Conservation (phyloP, 106 monocot genomes). For the Acorus gramineus region DNA sequence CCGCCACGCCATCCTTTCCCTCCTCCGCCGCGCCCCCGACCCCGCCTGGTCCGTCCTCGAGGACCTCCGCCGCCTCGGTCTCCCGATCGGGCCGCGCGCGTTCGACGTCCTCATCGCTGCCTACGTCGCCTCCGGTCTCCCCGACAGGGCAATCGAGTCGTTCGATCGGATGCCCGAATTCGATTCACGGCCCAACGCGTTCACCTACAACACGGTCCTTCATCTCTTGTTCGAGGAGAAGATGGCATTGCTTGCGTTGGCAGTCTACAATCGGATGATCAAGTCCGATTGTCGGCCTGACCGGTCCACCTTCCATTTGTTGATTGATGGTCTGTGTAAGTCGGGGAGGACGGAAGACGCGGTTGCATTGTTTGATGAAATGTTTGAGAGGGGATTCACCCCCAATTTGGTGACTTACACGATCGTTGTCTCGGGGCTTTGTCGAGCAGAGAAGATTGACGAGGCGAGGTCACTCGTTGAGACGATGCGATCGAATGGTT, state of each 20-base stretch:
- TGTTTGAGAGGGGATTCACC: conserved; percentile 37
- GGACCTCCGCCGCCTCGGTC: conserved; percentile 10
- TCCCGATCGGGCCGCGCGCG: conserved; percentile 2
- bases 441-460: conserved; percentile 25
- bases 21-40: conserved; percentile 13
- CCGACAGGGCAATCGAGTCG: conserved; percentile 46
- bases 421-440: conserved; percentile 38
- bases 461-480: conserved; percentile 35
- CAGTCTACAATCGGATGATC: conserved; percentile 54
- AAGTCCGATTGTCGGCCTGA: conserved; percentile 49
- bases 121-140: conserved; percentile 45
- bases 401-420: conserved; percentile 48
- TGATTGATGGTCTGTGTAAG: conserved; percentile 60
- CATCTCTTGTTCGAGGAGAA: conserved; percentile 34
- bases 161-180: conserved; percentile 54
- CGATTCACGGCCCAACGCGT: conserved; percentile 40
- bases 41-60: conserved; percentile 12
- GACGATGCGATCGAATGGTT: conserved; percentile 26
- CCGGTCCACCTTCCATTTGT: conserved; percentile 38
- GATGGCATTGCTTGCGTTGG: conserved; percentile 42
- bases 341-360: conserved; percentile 40
- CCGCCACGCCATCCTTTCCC: conserved; percentile 29
- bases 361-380: conserved; percentile 64
- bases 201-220: conserved; percentile 60
- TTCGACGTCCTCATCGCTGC: conserved; percentile 8